Evolutionary conservation across 495 filamentous ascomycete genomes (phyloP).

Genomic region (Neurospora intermedia): DNA sequence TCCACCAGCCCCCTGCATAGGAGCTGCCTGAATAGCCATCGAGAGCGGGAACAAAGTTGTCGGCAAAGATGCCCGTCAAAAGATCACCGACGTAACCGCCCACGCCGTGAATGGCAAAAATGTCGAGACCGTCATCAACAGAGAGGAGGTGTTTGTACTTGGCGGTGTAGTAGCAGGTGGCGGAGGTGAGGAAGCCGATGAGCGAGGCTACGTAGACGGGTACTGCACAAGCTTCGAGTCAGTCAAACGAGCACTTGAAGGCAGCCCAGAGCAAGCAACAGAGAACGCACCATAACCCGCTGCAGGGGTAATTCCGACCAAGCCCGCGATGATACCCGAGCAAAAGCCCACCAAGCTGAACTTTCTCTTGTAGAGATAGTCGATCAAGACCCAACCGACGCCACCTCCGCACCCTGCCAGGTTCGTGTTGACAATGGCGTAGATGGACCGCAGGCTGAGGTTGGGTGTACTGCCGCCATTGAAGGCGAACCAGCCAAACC

Average conservation of each 20-base stretch:
- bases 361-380: conserved; percentile 87
- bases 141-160: conserved; percentile 73
- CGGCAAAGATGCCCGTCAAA: conserved; percentile 69
- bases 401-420: conserved; percentile 72
- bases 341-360: conserved; percentile 89
- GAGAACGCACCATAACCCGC: conserved; percentile 38
- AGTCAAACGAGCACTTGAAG: neutral
- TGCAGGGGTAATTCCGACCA: conserved; percentile 79
- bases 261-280: neutral
- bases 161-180: conserved; percentile 78
- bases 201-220: conserved; percentile 71
- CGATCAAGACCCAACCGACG: conserved; percentile 76
- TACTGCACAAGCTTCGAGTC: conserved; percentile 42
- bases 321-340: conserved; percentile 76
- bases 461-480: conserved; percentile 89
- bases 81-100: conserved; percentile 70
- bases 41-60: conserved; percentile 45
- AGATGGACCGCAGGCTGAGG: conserved; percentile 76
- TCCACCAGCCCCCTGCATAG: conserved; percentile 38
- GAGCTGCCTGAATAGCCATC: conserved; percentile 53
- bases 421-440: conserved; percentile 92
- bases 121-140: conserved; percentile 70
- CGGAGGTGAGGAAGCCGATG: conserved; percentile 68
- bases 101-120: conserved; percentile 70
- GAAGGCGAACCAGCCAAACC: conserved; percentile 97